Conservation (phyloP, 2,329 filamentous ascomycete species). For the Aspergillus sp. region DNA sequence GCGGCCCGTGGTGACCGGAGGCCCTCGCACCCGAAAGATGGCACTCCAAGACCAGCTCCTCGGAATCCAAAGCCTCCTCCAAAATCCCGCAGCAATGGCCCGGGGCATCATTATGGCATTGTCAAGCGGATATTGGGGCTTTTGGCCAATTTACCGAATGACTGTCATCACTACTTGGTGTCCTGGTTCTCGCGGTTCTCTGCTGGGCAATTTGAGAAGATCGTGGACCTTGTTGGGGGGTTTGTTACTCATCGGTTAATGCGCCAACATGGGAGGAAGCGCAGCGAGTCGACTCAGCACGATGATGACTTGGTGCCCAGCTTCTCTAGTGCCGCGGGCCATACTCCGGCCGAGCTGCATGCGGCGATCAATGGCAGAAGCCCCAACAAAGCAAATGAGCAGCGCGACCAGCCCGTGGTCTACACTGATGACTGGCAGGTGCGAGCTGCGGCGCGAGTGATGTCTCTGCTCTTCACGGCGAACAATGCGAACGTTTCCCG, state of each 20-base stretch:
- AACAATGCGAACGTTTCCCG: slow-evolving; percentile 61
- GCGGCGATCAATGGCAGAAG: slow-evolving; percentile 65
- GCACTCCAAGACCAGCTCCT: slow-evolving; percentile 18
- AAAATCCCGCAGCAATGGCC: slow-evolving; percentile 36
- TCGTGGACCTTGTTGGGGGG: slow-evolving; percentile 74
- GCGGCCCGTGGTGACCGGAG: slow-evolving; percentile 28
- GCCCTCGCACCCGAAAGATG: slow-evolving; percentile 32
- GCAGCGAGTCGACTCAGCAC: slow-evolving; percentile 60
- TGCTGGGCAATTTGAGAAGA: slow-evolving; percentile 65
- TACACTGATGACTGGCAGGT: slow-evolving; percentile 91
- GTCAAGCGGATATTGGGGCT: slow-evolving; percentile 83
- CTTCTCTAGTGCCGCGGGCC: slow-evolving; percentile 65
- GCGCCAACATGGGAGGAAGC: slow-evolving; percentile 68
- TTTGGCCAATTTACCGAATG: slow-evolving; percentile 71
- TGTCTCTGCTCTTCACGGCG: slow-evolving; percentile 78
- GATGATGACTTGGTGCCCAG: slow-evolving; percentile 65
- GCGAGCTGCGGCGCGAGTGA: slow-evolving; percentile 74
- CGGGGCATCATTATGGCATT: slow-evolving; percentile 76
- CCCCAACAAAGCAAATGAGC: slow-evolving; percentile 55
- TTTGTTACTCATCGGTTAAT: slow-evolving; percentile 81
- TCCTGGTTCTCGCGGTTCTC: slow-evolving; percentile 76
- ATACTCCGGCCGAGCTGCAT: slow-evolving; percentile 69
- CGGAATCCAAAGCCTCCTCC: slow-evolving; percentile 15
- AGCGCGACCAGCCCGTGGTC: slow-evolving; percentile 53
- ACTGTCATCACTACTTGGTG: slow-evolving; percentile 75